phyloP scores from a whole-genome alignment of 345 rosid species.

The Trapa incisa region DNA sequence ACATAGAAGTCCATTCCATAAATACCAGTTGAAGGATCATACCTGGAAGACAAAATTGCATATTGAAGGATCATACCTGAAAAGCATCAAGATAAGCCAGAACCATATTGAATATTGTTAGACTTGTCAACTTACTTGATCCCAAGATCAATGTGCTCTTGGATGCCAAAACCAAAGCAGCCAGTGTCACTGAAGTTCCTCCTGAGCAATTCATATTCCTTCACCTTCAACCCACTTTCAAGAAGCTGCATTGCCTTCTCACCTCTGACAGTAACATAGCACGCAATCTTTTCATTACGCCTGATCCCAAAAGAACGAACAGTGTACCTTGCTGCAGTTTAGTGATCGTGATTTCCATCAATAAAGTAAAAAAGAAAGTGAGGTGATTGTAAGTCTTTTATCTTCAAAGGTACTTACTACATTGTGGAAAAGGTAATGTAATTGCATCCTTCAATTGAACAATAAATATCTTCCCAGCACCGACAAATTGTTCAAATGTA shows the following conservation, averaged over 20 bases:
- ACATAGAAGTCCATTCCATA: conserved; percentile 46
- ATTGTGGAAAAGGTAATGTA: too few species aligned
- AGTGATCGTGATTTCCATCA: neutral
- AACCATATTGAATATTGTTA: neutral
- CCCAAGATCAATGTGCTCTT: conserved; percentile 97
- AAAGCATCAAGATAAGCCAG: neutral
- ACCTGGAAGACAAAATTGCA: conserved; percentile 15
- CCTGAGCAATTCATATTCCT: conserved; percentile 81
- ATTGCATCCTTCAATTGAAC: too few species aligned
- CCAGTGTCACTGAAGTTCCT: conserved; percentile 97
- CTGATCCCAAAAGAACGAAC: conserved; percentile 93
- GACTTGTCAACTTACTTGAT: conserved; percentile 52
- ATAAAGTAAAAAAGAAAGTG: too few species aligned
- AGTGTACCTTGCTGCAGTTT: conserved; percentile 73
- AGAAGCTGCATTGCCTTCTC: conserved; percentile 97
- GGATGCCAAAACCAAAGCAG: conserved; percentile 91
- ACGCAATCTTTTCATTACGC: conserved; percentile 95
- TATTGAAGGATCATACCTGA: neutral
- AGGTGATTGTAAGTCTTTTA: too few species aligned
- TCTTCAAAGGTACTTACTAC: too few species aligned
- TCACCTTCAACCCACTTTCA: conserved; percentile 93
- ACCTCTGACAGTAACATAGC: conserved; percentile 92
- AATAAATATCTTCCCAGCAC: too few species aligned
- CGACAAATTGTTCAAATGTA: neutral
- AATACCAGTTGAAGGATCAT: conserved; percentile 49